Evolutionary conservation across 106 monocot species (phyloP).

Genomic region (Allium sativum): DNA sequence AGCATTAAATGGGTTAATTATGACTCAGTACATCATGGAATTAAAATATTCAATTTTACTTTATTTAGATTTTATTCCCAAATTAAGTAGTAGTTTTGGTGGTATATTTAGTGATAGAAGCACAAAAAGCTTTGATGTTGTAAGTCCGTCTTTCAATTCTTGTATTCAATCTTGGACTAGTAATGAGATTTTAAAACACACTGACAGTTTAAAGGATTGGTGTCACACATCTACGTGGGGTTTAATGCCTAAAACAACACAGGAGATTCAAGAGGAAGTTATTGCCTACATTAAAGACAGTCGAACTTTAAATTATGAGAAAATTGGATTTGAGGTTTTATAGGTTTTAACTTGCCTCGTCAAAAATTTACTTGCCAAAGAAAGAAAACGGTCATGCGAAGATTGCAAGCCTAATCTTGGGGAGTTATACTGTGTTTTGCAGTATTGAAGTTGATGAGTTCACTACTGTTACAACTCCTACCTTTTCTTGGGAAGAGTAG

Average conservation of each 20-base stretch:
- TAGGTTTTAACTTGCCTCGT: conserved; percentile 22
- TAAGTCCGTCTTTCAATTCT: conserved; percentile 9
- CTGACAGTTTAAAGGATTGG: conserved; percentile 14
- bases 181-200: conserved; percentile 13
- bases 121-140: neutral
- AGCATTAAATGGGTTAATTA: conserved; percentile 1
- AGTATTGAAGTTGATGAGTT: conserved; percentile 35
- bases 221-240: conserved; percentile 3
- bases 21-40: conserved; percentile 11
- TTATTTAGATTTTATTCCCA: conserved; percentile 18
- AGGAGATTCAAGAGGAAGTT: conserved; percentile 7
- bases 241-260: conserved; percentile 12
- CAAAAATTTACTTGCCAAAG: conserved; percentile 3
- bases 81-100: conserved; percentile 6
- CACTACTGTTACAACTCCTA: conserved; percentile 27
- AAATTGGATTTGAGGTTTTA: conserved; percentile 18
- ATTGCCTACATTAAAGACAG: conserved; percentile 21
- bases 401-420: conserved; percentile 1
- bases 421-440: conserved; percentile 30
- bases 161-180: conserved; percentile 1
- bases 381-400: conserved; percentile 2
- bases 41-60: conserved; percentile 28
- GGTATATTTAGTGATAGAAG: neutral
- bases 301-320: conserved; percentile 20
- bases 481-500: conserved; percentile 15